These are phyloP conservation scores for Phalaenopsis equestris DNA, from an alignment of 106 monocot genomes.

Conservation along the genomic window DNA sequence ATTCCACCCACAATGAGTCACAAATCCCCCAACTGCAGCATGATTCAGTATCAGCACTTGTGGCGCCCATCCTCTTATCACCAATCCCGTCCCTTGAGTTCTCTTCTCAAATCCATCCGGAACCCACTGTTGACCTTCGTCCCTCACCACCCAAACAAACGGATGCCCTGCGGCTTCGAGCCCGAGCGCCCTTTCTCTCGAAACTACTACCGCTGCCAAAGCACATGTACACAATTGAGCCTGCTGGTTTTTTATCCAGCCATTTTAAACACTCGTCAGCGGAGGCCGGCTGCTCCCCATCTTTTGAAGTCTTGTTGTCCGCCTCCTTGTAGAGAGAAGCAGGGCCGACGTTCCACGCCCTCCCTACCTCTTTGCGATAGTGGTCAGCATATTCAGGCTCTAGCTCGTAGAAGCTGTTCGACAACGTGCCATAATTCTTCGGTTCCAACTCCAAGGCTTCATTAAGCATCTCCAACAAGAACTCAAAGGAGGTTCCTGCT, in stretches of 20 bases:
- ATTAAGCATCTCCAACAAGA: neutral
- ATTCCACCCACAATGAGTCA: constrained; percentile 78
- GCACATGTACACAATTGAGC: constrained; percentile 42
- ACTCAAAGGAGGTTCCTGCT: neutral
- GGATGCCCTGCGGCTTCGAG: constrained; percentile 14
- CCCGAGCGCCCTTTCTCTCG: constrained; percentile 11
- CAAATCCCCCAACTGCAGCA: constrained; percentile 48
- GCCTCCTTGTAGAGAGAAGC: constrained; percentile 9
- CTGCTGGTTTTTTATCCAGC: constrained; percentile 16
- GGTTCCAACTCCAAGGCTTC: constrained; percentile 4
- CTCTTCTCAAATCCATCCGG: constrained; percentile 9
- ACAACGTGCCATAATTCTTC: constrained; percentile 14
- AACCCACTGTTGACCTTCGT: neutral
- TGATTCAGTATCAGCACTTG: constrained; percentile 48
- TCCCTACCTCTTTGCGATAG: neutral
- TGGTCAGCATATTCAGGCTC: constrained; percentile 25
- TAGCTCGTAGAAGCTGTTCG: constrained; percentile 42
- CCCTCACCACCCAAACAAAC: constrained; percentile 30
- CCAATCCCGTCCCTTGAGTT: constrained; percentile 17
- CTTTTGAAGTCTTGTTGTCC: neutral
- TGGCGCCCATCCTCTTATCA: constrained; percentile 28
- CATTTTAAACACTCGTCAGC: constrained; percentile 5
- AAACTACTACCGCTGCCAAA: constrained; percentile 32
- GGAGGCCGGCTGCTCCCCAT: neutral
- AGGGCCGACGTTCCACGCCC: constrained; percentile 37